These are phyloP conservation scores for Manihot esculenta DNA, from an alignment of 441 rosid species.

Conservation along the genomic window DNA sequence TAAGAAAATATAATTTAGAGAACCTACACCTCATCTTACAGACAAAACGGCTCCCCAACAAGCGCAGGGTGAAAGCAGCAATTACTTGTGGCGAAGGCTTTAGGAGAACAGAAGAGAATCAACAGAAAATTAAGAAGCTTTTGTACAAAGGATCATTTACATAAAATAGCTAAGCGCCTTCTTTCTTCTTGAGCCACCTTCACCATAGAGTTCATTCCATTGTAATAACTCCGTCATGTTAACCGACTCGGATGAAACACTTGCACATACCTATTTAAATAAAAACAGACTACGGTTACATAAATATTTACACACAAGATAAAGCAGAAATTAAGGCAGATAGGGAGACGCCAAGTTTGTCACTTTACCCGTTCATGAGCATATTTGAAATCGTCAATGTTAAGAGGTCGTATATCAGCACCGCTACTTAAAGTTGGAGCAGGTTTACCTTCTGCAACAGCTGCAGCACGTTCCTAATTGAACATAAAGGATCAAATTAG, in stretches of 20 bases:
- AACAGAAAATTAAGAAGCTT: constrained; percentile 30
- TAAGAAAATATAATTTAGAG: constrained; percentile 22
- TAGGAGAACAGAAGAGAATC: constrained; percentile 21
- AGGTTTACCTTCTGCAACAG: constrained; percentile 64
- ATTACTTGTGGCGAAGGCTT: constrained; percentile 35
- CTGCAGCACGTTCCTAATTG: constrained; percentile 56
- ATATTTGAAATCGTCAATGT: constrained; percentile 62
- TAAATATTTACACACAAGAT: not conserved
- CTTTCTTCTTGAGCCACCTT: constrained; percentile 90
- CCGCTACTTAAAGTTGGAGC: constrained; percentile 70
- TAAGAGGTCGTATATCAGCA: constrained; percentile 58
- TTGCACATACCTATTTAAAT: constrained; percentile 74
- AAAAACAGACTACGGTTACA: too few species aligned
- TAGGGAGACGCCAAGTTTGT: not conserved
- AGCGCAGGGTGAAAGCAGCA: constrained; percentile 24
- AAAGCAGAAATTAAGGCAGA: not conserved
- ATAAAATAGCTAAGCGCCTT: constrained; percentile 89
- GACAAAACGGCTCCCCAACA: constrained; percentile 42
- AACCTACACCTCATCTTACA: constrained; percentile 46
- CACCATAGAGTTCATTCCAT: constrained; percentile 93
- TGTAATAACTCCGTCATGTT: constrained; percentile 90
- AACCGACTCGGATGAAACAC: constrained; percentile 85
- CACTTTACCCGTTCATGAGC: constrained; percentile 70
- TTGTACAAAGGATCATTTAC: constrained; percentile 53
- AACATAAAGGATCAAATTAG: constrained; percentile 9